Evolutionary conservation across 2,329 filamentous ascomycete species (phyloP).

Genomic region (Cadophora sp.): DNA sequence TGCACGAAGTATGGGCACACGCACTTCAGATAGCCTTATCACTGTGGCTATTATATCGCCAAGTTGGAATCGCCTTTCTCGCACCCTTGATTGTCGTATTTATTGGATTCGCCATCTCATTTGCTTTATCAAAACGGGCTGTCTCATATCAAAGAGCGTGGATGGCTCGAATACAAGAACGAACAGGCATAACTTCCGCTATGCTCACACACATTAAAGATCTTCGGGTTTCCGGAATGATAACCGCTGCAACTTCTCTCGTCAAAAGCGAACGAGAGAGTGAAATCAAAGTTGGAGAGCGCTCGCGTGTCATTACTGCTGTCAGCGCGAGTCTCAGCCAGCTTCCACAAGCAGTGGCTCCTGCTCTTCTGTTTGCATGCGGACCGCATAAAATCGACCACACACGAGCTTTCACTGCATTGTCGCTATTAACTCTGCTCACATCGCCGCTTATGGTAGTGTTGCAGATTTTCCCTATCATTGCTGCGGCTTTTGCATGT

Average conservation of each 20-base stretch:
- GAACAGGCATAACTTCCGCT: not conserved
- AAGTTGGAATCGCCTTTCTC: slow-evolving; percentile 2
- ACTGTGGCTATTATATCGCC: not conserved
- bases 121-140: not conserved
- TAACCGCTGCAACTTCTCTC: not conserved
- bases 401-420: not conserved
- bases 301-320: not conserved
- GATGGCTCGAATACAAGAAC: not conserved
- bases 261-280: not conserved
- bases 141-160: not conserved
- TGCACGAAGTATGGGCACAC: slow-evolving; percentile 11
- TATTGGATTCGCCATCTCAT: not conserved
- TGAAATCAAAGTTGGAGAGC: not conserved
- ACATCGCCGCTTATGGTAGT: not conserved
- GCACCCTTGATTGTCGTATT: not conserved
- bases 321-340: not conserved
- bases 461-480: not conserved
- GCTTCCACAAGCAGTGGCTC: not conserved
- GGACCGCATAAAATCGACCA: not conserved
- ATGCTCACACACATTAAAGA: not conserved
- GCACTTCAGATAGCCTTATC: not conserved
- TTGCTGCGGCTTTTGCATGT: not conserved
- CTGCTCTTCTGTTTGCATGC: not conserved
- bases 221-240: not conserved
- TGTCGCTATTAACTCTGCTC: not conserved